These are phyloP conservation scores for Monascus ruber DNA, from an alignment of 2,329 filamentous ascomycete genomes.

Conservation along the genomic window DNA sequence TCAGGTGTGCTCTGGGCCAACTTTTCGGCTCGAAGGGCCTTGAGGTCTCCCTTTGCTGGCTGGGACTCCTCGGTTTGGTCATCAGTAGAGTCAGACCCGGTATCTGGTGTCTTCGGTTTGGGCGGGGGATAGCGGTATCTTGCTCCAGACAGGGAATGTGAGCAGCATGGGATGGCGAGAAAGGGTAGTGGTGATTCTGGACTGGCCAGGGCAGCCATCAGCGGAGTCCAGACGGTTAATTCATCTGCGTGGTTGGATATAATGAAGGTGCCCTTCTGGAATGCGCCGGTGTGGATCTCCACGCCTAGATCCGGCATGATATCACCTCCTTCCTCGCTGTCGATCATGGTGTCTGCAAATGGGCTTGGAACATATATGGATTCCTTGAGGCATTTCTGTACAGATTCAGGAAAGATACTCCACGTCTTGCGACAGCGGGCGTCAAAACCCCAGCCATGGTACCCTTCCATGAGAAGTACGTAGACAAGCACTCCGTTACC, in stretches of 20 bases:
- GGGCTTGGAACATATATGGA: slow-evolving; percentile 49
- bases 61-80: slow-evolving; percentile 10
- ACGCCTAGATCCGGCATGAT: slow-evolving; percentile 6
- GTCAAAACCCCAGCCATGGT: slow-evolving; percentile 81
- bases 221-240: slow-evolving; percentile 87
- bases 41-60: slow-evolving; percentile 29
- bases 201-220: slow-evolving; percentile 57
- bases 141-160: slow-evolving; percentile 68
- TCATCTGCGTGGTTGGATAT: slow-evolving; percentile 97
- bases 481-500: slow-evolving; percentile 87
- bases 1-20: slow-evolving; percentile 17
- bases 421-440: slow-evolving; percentile 78
- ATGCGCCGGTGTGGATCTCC: slow-evolving; percentile 44
- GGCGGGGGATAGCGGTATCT: slow-evolving; percentile 47
- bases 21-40: slow-evolving; percentile 26
- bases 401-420: slow-evolving; percentile 51
- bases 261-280: slow-evolving; percentile 70
- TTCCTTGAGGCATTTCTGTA: slow-evolving; percentile 44
- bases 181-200: slow-evolving; percentile 59
- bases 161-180: slow-evolving; percentile 91
- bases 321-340: neutral
- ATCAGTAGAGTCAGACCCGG: neutral
- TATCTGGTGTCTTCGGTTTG: slow-evolving; percentile 25
- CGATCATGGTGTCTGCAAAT: slow-evolving; percentile 20
- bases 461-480: slow-evolving; percentile 70